Conservation (phyloP, 805 yeast species). For the Candida maltosa region DNA sequence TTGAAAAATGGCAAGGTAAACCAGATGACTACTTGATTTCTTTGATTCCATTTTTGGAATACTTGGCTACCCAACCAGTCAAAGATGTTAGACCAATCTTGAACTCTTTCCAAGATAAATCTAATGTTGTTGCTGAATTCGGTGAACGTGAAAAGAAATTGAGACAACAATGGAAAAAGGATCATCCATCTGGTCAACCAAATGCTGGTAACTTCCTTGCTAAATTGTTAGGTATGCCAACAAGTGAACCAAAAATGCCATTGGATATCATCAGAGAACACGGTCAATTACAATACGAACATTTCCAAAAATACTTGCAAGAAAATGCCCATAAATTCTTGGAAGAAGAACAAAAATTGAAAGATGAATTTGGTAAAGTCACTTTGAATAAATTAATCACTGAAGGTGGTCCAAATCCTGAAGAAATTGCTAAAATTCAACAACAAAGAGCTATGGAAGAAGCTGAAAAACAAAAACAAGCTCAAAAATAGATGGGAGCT, state of each 20-base stretch:
- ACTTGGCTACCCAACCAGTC: conserved; percentile 81
- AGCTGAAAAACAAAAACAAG: conserved; percentile 5
- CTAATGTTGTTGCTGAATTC: conserved; percentile 74
- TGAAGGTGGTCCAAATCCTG: conserved; percentile 78
- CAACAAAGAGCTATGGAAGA: conserved; percentile 20
- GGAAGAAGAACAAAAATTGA: conserved; percentile 83
- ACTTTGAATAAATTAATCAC: conserved; percentile 82
- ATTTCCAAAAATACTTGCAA: conserved; percentile 61
- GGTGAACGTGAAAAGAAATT: conserved; percentile 70
- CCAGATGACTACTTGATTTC: conserved; percentile 76
- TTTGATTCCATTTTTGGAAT: conserved; percentile 91
- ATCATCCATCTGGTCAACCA: conserved; percentile 38
- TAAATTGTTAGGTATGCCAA: conserved; percentile 61
- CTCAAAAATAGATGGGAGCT: not conserved
- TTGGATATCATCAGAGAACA: conserved; percentile 86
- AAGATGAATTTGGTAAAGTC: conserved; percentile 76
- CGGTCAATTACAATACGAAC: conserved; percentile 84
- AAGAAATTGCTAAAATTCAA: conserved; percentile 49
- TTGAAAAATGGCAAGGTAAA: conserved; percentile 83
- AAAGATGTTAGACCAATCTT: conserved; percentile 89
- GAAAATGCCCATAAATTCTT: conserved; percentile 65
- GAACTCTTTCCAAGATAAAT: conserved; percentile 64
- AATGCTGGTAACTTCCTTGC: conserved; percentile 53
- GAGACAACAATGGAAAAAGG: conserved; percentile 66
- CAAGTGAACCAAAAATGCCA: conserved; percentile 66